These are phyloP conservation scores for Boeremia lycopersici DNA, from an alignment of 2,329 filamentous ascomycete genomes.

Conservation along the genomic window DNA sequence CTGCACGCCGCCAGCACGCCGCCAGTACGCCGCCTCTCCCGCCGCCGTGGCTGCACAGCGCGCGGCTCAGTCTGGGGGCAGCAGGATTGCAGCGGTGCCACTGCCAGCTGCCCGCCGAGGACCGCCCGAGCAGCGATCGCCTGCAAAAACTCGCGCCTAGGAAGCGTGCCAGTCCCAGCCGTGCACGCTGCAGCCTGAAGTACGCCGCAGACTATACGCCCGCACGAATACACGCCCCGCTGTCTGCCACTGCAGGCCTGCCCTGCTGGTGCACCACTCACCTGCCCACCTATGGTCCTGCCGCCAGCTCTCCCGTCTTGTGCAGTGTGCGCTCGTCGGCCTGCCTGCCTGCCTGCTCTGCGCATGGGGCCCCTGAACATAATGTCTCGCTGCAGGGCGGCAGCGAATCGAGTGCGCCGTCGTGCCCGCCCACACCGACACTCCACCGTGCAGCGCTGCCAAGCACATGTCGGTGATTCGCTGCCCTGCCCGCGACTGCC, in stretches of 20 bases:
- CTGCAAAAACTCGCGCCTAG: not conserved
- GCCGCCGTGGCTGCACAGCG: not conserved
- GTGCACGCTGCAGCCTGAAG: too few relatives aligned
- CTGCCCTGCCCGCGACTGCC: slow-evolving; percentile 5
- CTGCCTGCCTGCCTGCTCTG: not conserved
- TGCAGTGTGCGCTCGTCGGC: slow-evolving; percentile 32
- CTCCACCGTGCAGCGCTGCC: slow-evolving; percentile 18
- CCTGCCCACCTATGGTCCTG: too few relatives aligned
- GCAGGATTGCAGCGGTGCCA: too few relatives aligned
- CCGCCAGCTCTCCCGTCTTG: not conserved
- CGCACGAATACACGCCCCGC: too few relatives aligned
- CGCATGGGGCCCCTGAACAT: slow-evolving; percentile 27
- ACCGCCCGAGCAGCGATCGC: slow-evolving; percentile 17
- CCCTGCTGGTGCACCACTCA: not conserved
- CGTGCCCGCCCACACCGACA: slow-evolving; percentile 14
- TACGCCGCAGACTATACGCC: too few relatives aligned
- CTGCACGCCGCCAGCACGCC: not conserved
- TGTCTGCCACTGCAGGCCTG: too few relatives aligned
- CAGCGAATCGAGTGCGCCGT: slow-evolving; percentile 25
- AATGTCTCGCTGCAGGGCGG: slow-evolving; percentile 13
- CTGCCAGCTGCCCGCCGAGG: slow-evolving; percentile 19
- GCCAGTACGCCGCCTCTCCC: not conserved
- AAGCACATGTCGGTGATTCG: slow-evolving; percentile 8
- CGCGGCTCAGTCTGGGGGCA: not conserved
- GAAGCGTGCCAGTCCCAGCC: slow-evolving; percentile 5